Evolutionary conservation across 208 protist species (phyloP), one percentile per base, ranked within the genome.

Genomic region (Crithidia fasciculata): DNA sequence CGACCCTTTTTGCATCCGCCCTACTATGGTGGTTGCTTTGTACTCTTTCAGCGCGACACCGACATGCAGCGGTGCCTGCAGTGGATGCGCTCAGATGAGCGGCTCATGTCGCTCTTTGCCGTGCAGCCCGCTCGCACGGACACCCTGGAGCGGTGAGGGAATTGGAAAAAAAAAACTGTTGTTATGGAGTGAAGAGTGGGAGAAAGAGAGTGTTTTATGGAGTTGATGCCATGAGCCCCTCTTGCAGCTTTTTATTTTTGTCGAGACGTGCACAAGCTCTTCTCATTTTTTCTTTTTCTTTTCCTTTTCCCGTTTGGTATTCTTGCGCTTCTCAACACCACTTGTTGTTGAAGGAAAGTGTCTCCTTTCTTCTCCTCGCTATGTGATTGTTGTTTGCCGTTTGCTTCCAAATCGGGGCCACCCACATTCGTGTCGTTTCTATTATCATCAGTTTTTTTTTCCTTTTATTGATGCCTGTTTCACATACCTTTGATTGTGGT

Each of bases 11-110:
- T 83, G 43, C 70, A 74, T 4, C 82, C 85, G 2, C 76, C 79
- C n/a, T 84, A 72, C 41, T 72, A 61, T 41, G 74, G 84, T 13
- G 89, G 84, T 16, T 86, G 82, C 53, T 90, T 94, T 72, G 79
- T 94, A 60, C 65, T 76, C 8, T 94, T 94, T 67, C 69, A 83
- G 44, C 66, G 74, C n/a, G 41, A 67, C 8, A 61, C 67, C 36
- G 75, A 82, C 72, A 85, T 86, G 59, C 74, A 60, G 19, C 77
- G 71, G 54, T 94, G 89, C 70, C 53, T 89, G 66, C 69, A 76
- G 61, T 91, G 83, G 89, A 69, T 90, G 70, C 60, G 78, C 40
- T 52, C 59, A 41, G 69, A 86, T 2, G 69, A 52, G 19, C 57
- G 67, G 37, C 41, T 89, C 15, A 61, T 54, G 67, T 49, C 41